phyloP scores from a whole-genome alignment of 148 eudicot species.

The Bassia scoparia region DNA sequence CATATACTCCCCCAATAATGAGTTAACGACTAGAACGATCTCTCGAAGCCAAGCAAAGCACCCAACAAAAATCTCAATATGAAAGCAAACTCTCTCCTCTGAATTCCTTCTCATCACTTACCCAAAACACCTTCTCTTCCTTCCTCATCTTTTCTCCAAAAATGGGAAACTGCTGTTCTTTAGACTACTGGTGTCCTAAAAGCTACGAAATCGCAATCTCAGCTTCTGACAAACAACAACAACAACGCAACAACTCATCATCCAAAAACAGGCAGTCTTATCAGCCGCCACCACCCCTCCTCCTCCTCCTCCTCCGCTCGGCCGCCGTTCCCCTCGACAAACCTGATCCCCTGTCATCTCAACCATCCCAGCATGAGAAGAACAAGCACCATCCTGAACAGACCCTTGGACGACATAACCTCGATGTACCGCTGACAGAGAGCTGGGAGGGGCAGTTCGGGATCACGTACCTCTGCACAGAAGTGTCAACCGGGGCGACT shows the following conservation, averaged over 20 bases:
- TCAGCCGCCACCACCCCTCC: conserved; percentile 18
- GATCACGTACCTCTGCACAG: conserved; percentile 58
- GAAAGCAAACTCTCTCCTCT: conserved; percentile 11
- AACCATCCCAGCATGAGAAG: neutral
- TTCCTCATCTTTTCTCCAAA: neutral
- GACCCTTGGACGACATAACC: conserved; percentile 51
- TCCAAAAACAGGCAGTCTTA: neutral
- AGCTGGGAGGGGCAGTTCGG: conserved; percentile 90
- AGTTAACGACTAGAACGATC: conserved; percentile 9
- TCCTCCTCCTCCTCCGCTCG: neutral
- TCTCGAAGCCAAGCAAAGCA: conserved; percentile 31
- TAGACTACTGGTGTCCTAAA: conserved; percentile 19
- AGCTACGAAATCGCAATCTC: conserved; percentile 37
- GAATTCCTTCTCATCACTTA: neutral
- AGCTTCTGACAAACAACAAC: neutral
- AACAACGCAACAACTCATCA: conserved; percentile 29
- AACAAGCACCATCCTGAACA: conserved; percentile 40
- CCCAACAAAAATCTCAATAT: conserved; percentile 10
- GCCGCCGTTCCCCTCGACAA: neutral
- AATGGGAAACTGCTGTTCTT: conserved; percentile 32
- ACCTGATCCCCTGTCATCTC: neutral
- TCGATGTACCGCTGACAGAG: conserved; percentile 42
- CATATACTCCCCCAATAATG: no score
- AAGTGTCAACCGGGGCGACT: conserved; percentile 46
- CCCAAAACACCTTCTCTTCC: neutral